Evolutionary conservation across 2,329 filamentous ascomycete species (phyloP).

Genomic region (Phialocephala subalpina): DNA sequence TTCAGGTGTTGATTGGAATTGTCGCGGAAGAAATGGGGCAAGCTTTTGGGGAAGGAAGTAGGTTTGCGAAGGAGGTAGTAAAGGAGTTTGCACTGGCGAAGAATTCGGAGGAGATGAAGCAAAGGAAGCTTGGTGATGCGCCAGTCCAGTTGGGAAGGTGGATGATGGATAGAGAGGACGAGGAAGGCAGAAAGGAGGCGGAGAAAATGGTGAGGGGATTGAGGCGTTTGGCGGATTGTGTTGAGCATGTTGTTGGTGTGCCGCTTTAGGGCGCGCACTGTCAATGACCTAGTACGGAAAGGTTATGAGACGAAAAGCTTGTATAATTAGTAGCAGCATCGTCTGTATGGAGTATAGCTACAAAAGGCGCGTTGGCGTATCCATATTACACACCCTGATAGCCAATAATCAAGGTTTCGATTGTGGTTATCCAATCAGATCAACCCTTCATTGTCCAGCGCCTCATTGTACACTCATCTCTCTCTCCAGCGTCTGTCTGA

Average conservation of each 20-base stretch:
- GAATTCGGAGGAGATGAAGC: conserved; percentile 55
- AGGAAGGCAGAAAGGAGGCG: conserved; percentile 23
- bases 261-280: neutral
- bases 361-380: too few species aligned
- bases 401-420: neutral
- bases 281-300: neutral
- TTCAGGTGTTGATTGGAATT: conserved; percentile 60
- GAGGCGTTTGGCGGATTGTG: conserved; percentile 1
- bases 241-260: neutral
- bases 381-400: too few species aligned
- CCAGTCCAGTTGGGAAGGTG: conserved; percentile 24
- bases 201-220: conserved; percentile 18
- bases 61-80: conserved; percentile 52
- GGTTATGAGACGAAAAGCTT: too few species aligned
- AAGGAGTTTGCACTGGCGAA: conserved; percentile 59
- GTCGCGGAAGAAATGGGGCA: conserved; percentile 51
- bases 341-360: too few species aligned
- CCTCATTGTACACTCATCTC: conserved; percentile 4
- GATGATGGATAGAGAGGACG: conserved; percentile 20
- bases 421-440: neutral
- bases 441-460: neutral
- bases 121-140: conserved; percentile 16
- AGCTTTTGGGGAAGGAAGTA: conserved; percentile 56
- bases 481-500: conserved; percentile 9
- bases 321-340: too few species aligned